Evolutionary conservation across 345 rosid species (phyloP).

Genomic region (Balakata baccata): DNA sequence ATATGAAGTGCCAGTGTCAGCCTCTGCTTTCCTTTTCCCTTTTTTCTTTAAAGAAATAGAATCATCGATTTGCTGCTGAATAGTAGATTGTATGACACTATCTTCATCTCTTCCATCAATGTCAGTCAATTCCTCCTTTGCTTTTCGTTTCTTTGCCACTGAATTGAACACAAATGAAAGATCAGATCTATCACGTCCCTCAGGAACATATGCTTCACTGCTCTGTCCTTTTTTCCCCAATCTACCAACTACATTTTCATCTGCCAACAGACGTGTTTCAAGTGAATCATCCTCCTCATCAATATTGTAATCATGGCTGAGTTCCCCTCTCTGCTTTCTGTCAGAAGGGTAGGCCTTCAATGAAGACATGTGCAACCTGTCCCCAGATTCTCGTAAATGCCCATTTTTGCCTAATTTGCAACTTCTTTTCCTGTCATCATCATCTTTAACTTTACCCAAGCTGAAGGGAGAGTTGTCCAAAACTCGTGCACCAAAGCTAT

Average conservation of each 20-base stretch:
- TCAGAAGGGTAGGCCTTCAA: conserved; percentile 46
- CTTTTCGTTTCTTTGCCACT: conserved; percentile 60
- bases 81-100: conserved; percentile 31
- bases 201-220: conserved; percentile 36
- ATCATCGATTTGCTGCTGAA: conserved; percentile 44
- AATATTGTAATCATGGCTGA: conserved; percentile 29
- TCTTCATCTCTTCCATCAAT: conserved; percentile 43
- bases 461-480: conserved; percentile 38
- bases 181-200: conserved; percentile 53
- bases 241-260: conserved; percentile 40
- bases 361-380: conserved; percentile 39
- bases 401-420: conserved; percentile 44
- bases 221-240: conserved; percentile 50
- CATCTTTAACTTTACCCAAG: conserved; percentile 34
- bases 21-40: conserved; percentile 65
- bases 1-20: conserved; percentile 44
- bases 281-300: conserved; percentile 52
- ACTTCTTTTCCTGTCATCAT: conserved; percentile 40
- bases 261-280: conserved; percentile 37
- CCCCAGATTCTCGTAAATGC: conserved; percentile 48
- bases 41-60: conserved; percentile 53
- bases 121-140: conserved; percentile 48
- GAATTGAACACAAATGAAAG: conserved; percentile 52
- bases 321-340: conserved; percentile 50
- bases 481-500: conserved; percentile 39